Evolutionary conservation across 2,329 filamentous ascomycete species (phyloP).

Genomic region (Arthrobotrys pseudoclavata): DNA sequence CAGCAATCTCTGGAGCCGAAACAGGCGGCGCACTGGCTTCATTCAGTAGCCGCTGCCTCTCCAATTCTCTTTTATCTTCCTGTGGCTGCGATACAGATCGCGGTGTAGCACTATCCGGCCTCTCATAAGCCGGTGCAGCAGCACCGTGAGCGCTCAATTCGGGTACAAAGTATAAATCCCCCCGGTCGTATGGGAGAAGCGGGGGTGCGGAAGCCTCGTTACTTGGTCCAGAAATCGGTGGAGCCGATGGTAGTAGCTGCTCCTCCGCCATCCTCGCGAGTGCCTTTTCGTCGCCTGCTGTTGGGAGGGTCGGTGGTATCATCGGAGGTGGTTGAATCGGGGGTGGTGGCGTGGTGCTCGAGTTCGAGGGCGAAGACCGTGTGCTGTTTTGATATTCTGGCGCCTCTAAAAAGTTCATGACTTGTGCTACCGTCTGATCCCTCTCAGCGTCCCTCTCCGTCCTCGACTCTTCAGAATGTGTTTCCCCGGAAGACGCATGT

Average conservation of each 20-base stretch:
- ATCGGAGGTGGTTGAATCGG: constrained; percentile 55
- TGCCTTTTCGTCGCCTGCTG: constrained; percentile 62
- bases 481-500: constrained; percentile 74
- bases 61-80: constrained; percentile 86
- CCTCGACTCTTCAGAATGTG: constrained; percentile 74
- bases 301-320: constrained; percentile 58
- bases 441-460: constrained; percentile 86
- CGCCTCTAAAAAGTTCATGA: constrained; percentile 68
- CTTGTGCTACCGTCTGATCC: constrained; percentile 75
- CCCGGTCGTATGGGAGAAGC: constrained; percentile 63
- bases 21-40: constrained; percentile 74
- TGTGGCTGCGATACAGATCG: constrained; percentile 64
- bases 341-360: constrained; percentile 64
- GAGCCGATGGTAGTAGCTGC: constrained; percentile 60
- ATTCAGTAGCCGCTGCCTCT: constrained; percentile 75
- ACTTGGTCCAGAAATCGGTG: constrained; percentile 64
- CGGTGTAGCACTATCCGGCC: constrained; percentile 59
- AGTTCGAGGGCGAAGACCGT: constrained; percentile 66
- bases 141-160: constrained; percentile 54
- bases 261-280: constrained; percentile 60
- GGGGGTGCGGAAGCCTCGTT: constrained; percentile 68
- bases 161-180: constrained; percentile 66
- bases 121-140: constrained; percentile 51
- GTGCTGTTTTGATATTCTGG: constrained; percentile 71
- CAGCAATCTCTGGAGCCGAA: constrained; percentile 61